A percentile compares a stretch with the other conserved stretches of the same genome.
Evolutionary conservation across 164 flowering plant genomes (phyloP).

Genomic region (Protea cynaroides): DNA sequence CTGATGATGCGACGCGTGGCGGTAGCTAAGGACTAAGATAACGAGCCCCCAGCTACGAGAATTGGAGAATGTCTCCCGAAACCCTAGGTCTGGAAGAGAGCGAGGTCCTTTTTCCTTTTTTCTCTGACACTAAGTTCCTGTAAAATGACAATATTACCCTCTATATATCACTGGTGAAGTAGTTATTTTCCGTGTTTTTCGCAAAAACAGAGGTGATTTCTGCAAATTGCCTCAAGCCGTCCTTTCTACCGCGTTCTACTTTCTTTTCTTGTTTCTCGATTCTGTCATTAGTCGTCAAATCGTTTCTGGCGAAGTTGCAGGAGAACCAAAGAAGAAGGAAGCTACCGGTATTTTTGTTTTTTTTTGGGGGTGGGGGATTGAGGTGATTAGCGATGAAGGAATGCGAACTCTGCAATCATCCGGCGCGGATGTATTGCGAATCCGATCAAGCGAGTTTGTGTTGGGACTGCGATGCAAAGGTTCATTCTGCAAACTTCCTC

Average conservation of each 20-base stretch:
- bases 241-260: background rate
- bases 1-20: no score
- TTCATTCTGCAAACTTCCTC: slow-evolving; percentile 78
- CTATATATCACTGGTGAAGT: no score
- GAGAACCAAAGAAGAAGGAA: background rate
- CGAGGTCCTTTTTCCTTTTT: background rate
- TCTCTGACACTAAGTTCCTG: background rate
- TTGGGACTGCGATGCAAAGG: slow-evolving; percentile 67
- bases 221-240: background rate
- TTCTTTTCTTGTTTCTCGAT: no score
- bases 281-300: no score
- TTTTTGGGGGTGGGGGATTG: background rate
- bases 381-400: slow-evolving; percentile 27
- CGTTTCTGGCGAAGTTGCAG: no score
- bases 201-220: background rate
- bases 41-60: background rate
- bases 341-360: background rate
- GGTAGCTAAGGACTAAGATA: background rate
- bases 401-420: slow-evolving; percentile 51
- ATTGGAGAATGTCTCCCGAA: background rate
- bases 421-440: slow-evolving; percentile 64
- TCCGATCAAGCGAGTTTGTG: slow-evolving; percentile 76
- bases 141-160: background rate
- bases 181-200: background rate
- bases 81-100: background rate